A percentile compares a stretch with the other conserved stretches of the same genome.
Conservation (phyloP, 106 monocot genomes). For the Triglochin maritima region DNA sequence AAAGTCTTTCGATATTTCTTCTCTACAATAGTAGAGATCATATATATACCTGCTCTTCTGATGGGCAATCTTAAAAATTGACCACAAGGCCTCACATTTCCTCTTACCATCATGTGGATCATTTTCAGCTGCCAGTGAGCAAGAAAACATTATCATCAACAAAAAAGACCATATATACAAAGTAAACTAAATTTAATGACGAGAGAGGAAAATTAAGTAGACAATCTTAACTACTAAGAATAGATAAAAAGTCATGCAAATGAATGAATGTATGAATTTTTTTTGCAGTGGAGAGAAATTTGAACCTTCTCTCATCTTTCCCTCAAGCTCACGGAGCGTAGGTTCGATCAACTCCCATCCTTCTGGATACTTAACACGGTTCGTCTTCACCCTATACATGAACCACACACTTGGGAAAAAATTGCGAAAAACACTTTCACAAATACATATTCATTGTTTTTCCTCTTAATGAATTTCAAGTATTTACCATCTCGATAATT, state of each 20-base stretch:
- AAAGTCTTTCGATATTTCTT: conserved; percentile 71
- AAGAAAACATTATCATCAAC: no score
- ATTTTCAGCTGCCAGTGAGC: conserved; percentile 48
- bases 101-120: conserved; percentile 89
- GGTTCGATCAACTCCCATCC: conserved; percentile 95
- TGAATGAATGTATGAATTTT: no score
- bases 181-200: no score
- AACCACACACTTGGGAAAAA: no score
- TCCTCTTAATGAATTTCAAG: no score
- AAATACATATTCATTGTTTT: no score
- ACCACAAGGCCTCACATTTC: conserved; percentile 83
- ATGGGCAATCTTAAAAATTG: conserved; percentile 63
- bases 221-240: background rate
- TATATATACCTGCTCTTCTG: conserved; percentile 78
- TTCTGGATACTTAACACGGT: conserved; percentile 63
- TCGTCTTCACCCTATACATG: conserved; percentile 43
- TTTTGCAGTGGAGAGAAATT: no score
- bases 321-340: conserved; percentile 70
- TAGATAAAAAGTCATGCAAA: no score
- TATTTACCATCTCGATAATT: no score
- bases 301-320: conserved; percentile 85
- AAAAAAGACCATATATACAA: no score
- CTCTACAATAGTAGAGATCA: conserved; percentile 68
- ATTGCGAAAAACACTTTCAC: no score
- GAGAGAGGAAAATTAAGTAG: no score